Conservation (phyloP, 2,329 filamentous ascomycete species). For the Alternaria metachromatica region DNA sequence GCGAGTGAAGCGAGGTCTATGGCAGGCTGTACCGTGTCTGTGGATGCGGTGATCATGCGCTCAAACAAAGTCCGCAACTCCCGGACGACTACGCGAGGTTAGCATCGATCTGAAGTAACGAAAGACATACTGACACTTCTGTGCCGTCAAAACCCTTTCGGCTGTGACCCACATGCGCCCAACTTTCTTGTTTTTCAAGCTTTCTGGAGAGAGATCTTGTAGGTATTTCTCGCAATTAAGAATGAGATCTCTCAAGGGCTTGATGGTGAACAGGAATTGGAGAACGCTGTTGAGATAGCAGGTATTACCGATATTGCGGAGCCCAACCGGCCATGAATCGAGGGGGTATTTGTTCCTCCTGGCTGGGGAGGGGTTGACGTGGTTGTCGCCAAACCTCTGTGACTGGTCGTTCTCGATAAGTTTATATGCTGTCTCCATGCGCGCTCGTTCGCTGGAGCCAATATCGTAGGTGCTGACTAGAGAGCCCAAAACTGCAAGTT, state of each 20-base stretch:
- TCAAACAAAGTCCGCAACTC: conserved; percentile 75
- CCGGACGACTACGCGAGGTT: conserved; percentile 67
- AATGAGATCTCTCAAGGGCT: conserved; percentile 79
- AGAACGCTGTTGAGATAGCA: conserved; percentile 97
- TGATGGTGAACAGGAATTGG: conserved; percentile 92
- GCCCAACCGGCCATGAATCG: conserved; percentile 75
- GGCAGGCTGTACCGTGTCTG: conserved; percentile 70
- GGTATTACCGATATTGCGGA: conserved; percentile 95
- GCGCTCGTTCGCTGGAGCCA: conserved; percentile 54
- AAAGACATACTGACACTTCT: conserved; percentile 72
- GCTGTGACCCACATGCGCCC: conserved; percentile 73
- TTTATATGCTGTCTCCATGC: conserved; percentile 55
- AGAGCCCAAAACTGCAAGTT: conserved; percentile 49
- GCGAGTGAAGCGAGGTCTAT: conserved; percentile 82
- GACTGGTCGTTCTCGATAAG: conserved; percentile 51
- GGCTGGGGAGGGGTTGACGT: conserved; percentile 15
- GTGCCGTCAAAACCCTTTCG: conserved; percentile 65
- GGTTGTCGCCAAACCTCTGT: conserved; percentile 26
- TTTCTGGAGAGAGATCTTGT: conserved; percentile 70
- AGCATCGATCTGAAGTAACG: conserved; percentile 28
- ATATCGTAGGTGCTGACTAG: conserved; percentile 48
- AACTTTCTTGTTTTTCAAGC: conserved; percentile 71
- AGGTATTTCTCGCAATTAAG: conserved; percentile 75
- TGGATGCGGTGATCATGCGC: conserved; percentile 69
- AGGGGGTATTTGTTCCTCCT: conserved; percentile 39